Base-by-base conservation (phyloP, 345 rosid species). In the Cardiospermum halicacabum region DNA sequence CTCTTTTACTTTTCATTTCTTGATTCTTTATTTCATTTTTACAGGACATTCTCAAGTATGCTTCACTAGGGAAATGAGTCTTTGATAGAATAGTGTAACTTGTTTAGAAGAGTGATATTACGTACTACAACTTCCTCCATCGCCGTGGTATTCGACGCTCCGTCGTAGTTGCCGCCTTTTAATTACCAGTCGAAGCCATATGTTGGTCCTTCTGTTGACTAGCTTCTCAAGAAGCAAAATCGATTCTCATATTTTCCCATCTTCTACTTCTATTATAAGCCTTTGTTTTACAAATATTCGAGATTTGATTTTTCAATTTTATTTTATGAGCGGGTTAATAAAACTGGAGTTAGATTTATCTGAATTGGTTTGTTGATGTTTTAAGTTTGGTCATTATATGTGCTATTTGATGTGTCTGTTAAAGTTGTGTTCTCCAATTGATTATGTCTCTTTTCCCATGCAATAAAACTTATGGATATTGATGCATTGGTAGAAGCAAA, bases 171-270 rank as follows among this genome's bases (percentile, higher is more conserved):
- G 18, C 99, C 97, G 55, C 78, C 79, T 58, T 94, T 91, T 34
- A 85, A 81, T 71, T 72, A 84, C 69, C 67, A 68, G n/a, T 96
- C 96, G 4, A 80, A 60, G 67, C 86, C 89, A 16, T 87, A 91
- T 72, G 72, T 24, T 3, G 97, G 97, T 26, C 93, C 96, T 3
- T 69, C 65, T 13, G 90, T 79, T 10, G 96, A 89, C 42, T 86
- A 89, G 70, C 74, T 89, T 57, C 73, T 87, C 48, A 72, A 70
- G 58, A 94, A 91, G 78, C 84, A 96, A 64, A 89, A 91, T 85
- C 78, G 68, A 74, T 94, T 82, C 62, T 72, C 89, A 66, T 96
- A 89, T 15, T 92, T 96, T 28, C 91, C 99, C 66, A 91, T 91
- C 53, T 91, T 88, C 76, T 66, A 94, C 65, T 91, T 69, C 74